Percentiles rank a stretch among this genome's conserved stretches.
phyloP scores from a whole-genome alignment of 2,329 filamentous ascomycete species.

The Stylonectria norvegica region DNA sequence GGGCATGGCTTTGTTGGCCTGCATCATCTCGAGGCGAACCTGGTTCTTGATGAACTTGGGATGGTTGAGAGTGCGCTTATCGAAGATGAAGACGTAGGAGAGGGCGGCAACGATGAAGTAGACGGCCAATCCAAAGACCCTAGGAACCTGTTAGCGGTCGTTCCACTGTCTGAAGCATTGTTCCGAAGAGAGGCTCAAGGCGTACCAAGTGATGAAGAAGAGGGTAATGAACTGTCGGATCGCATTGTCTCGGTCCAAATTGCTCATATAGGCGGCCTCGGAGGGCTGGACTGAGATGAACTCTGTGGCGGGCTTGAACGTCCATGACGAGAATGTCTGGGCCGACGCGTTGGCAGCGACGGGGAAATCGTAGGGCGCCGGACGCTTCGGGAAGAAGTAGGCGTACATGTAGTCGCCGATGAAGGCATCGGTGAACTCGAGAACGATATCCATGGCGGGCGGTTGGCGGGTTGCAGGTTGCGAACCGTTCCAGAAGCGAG shows the following conservation, averaged over 20 bases:
- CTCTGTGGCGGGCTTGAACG: constrained; percentile 69
- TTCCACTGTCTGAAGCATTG: neutral
- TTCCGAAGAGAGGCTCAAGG: constrained; percentile 11
- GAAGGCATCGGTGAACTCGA: constrained; percentile 80
- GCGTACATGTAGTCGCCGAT: constrained; percentile 79
- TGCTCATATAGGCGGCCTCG: constrained; percentile 74
- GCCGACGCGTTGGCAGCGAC: constrained; percentile 53
- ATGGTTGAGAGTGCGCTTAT: constrained; percentile 83
- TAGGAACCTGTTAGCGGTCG: constrained; percentile 35
- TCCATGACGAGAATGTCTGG: constrained; percentile 57
- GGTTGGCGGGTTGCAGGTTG: no score
- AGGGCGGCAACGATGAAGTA: constrained; percentile 83
- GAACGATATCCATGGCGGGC: constrained; percentile 79
- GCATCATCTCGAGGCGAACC: constrained; percentile 77
- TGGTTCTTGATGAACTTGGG: constrained; percentile 96
- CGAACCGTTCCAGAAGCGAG: no score
- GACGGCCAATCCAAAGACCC: constrained; percentile 78
- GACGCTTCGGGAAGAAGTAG: constrained; percentile 58
- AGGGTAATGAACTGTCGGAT: constrained; percentile 71
- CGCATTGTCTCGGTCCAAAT: constrained; percentile 73
- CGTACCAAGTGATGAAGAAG: constrained; percentile 83
- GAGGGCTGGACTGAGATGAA: constrained; percentile 68
- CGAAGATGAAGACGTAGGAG: constrained; percentile 87
- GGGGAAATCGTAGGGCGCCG: constrained; percentile 51
- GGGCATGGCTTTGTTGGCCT: constrained; percentile 74